phyloP scores from a whole-genome alignment of 2,329 filamentous ascomycete species.

The Sphaerulina populicola region DNA sequence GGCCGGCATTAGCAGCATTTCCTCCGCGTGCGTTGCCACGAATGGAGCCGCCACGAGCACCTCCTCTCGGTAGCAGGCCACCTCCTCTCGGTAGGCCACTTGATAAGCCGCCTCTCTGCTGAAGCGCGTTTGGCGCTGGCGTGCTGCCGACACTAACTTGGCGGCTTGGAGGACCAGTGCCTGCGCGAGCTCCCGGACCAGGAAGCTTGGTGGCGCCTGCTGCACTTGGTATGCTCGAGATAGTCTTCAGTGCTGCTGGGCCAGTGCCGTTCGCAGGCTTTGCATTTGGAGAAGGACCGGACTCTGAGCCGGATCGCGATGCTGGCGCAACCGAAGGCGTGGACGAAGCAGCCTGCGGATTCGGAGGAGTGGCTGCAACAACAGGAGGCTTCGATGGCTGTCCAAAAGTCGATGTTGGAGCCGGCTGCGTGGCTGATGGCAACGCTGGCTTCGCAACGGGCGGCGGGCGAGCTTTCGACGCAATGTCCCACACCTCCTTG shows the following conservation, averaged over 20 bases:
- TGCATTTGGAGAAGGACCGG: slow-evolving; percentile 6
- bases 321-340: slow-evolving; percentile 7
- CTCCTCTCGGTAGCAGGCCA: slow-evolving; percentile 20
- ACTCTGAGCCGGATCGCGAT: slow-evolving; percentile 2
- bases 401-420: slow-evolving; percentile 15
- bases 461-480: slow-evolving; percentile 50
- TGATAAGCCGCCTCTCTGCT: slow-evolving; percentile 9
- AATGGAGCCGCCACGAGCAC: slow-evolving; percentile 15
- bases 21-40: slow-evolving; percentile 7
- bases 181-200: slow-evolving; percentile 14
- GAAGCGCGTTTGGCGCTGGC: slow-evolving; percentile 3
- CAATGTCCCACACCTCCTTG: slow-evolving; percentile 75
- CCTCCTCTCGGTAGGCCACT: slow-evolving; percentile 8
- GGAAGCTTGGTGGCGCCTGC: slow-evolving; percentile 12
- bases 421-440: slow-evolving; percentile 11
- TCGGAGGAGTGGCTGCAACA: slow-evolving; percentile 10
- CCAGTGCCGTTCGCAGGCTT: slow-evolving; percentile 8
- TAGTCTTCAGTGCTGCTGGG: slow-evolving; percentile 8
- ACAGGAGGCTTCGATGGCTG: slow-evolving; percentile 16
- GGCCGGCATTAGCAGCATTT: slow-evolving; percentile 27
- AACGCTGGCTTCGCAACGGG: slow-evolving; percentile 17
- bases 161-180: slow-evolving; percentile 16
- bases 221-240: slow-evolving; percentile 16
- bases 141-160: slow-evolving; percentile 10
- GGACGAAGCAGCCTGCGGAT: slow-evolving; percentile 18